Base-by-base conservation (phyloP, 495 filamentous ascomycete genomes). In the Daldinia caldariorum region DNA sequence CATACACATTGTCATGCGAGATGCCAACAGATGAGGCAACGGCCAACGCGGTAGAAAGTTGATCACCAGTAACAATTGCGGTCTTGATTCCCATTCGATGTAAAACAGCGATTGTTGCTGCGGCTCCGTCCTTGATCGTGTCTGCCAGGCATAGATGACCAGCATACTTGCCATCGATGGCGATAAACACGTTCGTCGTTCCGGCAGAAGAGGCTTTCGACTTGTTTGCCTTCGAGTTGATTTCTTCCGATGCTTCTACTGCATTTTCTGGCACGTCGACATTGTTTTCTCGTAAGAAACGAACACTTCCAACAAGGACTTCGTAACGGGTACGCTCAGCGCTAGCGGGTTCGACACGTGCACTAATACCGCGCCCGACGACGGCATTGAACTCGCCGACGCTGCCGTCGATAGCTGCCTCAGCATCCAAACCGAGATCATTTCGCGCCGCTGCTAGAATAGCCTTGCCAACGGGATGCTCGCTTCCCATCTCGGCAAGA, bases 1-100 rank as follows among this genome's bases (percentile, higher is more conserved):
- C 93, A 76, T 90, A 89, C 32, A 98, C 89, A 69, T 92, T 85
- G 12, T 88, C 83, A 0, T 81, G 74, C 0, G 91, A 82, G 68
- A 99, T 97, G 51, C 94, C 93, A 53, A 97, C 92, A 4, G 89
- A 86, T 5, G 86, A 80, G 5, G 95, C 96, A 54, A 98, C 92
- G 38, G 92, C 88, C 1, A 91, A 74, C 5, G 95, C 95, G 3
- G 95, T 91, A 26, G 91, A 85, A 29, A 85, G 85, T 43, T 96
- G 93, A 78, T 99, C 95, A 56, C 95, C 95, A 0, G 95, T 99
- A 5, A 99, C 94, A 76, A 99, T 92, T 32, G 94, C 91, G 5
- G 91, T 90, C 58, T 90, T 89, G 74, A 98, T 90, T 18, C 91
- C 89, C 88, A 98, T 91, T 59, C 86, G 88, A 73, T 90, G 86